Base-by-base conservation (phyloP, 1,139 yeast genomes). In the Insectozyma bohioensis region DNA sequence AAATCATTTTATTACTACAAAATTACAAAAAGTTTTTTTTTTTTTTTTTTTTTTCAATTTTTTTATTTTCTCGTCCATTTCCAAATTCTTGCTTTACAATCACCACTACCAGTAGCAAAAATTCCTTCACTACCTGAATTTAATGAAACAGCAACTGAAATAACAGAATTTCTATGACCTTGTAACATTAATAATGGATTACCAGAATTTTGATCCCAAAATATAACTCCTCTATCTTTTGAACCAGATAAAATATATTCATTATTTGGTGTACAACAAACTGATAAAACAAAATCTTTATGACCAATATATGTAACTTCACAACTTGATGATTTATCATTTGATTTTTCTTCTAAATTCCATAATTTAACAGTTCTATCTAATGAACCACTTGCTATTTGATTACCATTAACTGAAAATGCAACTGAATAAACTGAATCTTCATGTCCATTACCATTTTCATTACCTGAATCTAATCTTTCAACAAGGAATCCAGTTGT, bases 91-190 rank as follows among this genome's bases (percentile, higher is more conserved):
- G 97, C 97, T 59, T 90, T 86, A 61, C 96, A 90, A 63, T 92
- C 98, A 56, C 98, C 98, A 60, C 90, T 79, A 41, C 98, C 98
- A 12, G 97, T 90, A 35, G 97, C 98, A 70, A 92, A 92, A 47
- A 87, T 80, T 25, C 75, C 75, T 48, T 85, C 88, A 35, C 76
- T 69, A 37, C 82, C 84, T 26, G 87, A 83, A 53, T 80, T 80
- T 41, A 82, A 76, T 28, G 92, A 80, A 13, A 92, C 97, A 27
- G 95, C 92, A 25, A 92, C 97, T 33, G 95, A 82, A 46, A 92
- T 92, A 33, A 92, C 98, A 15, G 95, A 85, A 66, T 92, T 92
- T 58, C 95, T 81, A 62, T 92, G 98, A 21, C 98, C 97, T 65
- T 90, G 97, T 48, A 92, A 73, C 95, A 90, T 87, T 55, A 92